These are phyloP conservation scores for Goffeauzyma gilvescens DNA, from an alignment of 768 basidiomycete genomes.

Conservation along the genomic window DNA sequence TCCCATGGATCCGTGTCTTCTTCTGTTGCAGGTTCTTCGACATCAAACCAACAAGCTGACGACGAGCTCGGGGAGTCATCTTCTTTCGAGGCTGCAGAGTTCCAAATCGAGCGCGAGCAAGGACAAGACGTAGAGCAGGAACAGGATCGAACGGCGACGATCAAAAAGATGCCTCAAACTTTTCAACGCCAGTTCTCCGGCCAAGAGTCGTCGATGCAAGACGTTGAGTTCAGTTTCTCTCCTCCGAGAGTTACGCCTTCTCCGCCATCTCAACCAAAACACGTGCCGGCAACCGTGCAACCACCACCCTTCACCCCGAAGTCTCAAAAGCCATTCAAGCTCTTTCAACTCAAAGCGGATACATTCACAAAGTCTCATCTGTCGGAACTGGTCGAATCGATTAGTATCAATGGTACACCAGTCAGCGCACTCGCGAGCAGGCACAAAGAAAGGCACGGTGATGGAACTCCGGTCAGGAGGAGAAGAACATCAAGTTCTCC, in stretches of 20 bases:
- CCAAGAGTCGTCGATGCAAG: slow-evolving; percentile 3
- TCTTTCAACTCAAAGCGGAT: slow-evolving; percentile 41
- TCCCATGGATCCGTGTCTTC: too few relatives aligned
- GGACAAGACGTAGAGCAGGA: slow-evolving; percentile 5
- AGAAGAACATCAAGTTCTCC: too few relatives aligned
- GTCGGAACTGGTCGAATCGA: neutral
- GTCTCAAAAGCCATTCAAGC: neutral
- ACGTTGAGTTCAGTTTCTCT: slow-evolving; percentile 15
- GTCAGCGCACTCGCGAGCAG: too few relatives aligned
- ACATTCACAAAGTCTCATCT: slow-evolving; percentile 62
- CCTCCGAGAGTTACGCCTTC: slow-evolving; percentile 15
- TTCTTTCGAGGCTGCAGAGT: too few relatives aligned
- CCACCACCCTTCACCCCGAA: slow-evolving; percentile 7
- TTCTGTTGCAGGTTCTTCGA: too few relatives aligned
- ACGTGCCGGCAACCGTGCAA: too few relatives aligned
- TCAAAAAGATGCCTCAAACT: neutral
- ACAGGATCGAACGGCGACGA: neutral
- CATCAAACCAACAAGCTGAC: too few relatives aligned
- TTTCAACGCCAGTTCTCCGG: slow-evolving; percentile 3
- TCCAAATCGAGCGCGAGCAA: too few relatives aligned
- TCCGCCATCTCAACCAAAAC: slow-evolving; percentile 12
- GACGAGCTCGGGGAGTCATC: too few relatives aligned
- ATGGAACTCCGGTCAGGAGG: too few relatives aligned
- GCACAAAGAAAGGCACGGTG: too few relatives aligned
- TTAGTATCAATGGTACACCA: slow-evolving; percentile 1